Evolutionary conservation across 306 rosid genomes (phyloP), one percentile per base, ranked within the genome.

Genomic region (Urtica urens): DNA sequence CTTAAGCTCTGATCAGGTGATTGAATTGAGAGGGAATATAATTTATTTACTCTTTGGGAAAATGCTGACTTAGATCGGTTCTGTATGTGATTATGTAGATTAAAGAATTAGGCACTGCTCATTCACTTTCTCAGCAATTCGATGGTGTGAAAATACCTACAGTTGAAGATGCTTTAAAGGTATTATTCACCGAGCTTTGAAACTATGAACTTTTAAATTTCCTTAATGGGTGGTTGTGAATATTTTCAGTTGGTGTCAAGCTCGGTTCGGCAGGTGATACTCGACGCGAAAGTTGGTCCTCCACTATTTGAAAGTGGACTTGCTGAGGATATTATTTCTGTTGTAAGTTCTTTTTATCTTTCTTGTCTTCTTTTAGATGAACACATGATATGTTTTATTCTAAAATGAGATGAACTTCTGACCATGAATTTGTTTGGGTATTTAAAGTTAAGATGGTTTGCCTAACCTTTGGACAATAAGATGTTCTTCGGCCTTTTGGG

Each of bases 221-320:
- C 41, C 16, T 55, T 59, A 4, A 17, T 68, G 62, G 40, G 48
- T 13, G 28, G 56, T 48, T 16, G 43, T 48, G 35, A n/a, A 7
- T 13, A 14, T 54, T 74, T 60, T 27, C 58, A 87, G 94, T 52
- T 78, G 52, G 57, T 76, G 33, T 62, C 83, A 70, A 74, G 65
- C 57, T 75, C 87, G 58, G 94, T 80, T 18, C 59, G 39, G 49
- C 83, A 69, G 72, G 90, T 87, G 68, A 48, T 87, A 51, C 65
- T 87, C 63, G 96, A 87, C 51, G 77, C 81, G 22, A 87, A 87
- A 63, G 87, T 80, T 38, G 94, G 96, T 43, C 94, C 93, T 44
- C 96, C 94, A 10, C 76, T 58, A 17, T 80, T 64, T 71, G 96
- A 87, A 77, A 83, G 65, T 34, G 94, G 87, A 24, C 83, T 87